Percentiles rank a stretch among this genome's conserved stretches.
Evolutionary conservation across 163 green algal genomes (phyloP).

Genomic region (Prototheca wickerhamii): DNA sequence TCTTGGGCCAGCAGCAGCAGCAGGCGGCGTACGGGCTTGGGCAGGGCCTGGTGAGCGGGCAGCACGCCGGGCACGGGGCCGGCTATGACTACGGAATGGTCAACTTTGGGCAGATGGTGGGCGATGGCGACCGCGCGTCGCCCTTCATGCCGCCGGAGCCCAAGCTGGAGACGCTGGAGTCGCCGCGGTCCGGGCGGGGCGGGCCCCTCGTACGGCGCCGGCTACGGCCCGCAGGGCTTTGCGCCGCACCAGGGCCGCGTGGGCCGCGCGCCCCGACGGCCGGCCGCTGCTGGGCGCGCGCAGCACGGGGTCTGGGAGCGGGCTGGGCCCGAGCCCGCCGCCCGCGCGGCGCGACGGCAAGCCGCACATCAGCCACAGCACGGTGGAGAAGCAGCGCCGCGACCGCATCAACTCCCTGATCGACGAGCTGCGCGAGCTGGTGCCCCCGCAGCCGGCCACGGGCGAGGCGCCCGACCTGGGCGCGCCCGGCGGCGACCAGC

Average conservation of each 20-base stretch:
- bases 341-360: conserved; percentile 5
- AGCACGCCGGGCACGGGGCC: neutral
- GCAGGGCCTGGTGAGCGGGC: neutral
- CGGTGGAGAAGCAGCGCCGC: conserved; percentile 69
- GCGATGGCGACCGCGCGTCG: neutral
- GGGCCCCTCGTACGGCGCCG: no score
- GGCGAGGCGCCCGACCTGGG: neutral
- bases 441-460: conserved; percentile 35
- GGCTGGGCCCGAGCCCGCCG: no score
- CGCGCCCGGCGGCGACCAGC: conserved; percentile 17
- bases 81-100: neutral
- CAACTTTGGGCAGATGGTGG: neutral
- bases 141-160: neutral
- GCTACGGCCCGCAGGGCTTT: no score
- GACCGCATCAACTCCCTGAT: conserved; percentile 79
- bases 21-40: no score
- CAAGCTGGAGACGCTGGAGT: neutral
- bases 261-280: no score
- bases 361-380: conserved; percentile 49
- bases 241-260: no score
- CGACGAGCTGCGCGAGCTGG: conserved; percentile 69
- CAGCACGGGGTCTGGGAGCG: neutral
- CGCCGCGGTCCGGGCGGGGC: no score
- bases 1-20: no score
- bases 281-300: no score